phyloP scores from a whole-genome alignment of 2,329 filamentous ascomycete species.

The Fusarium torulosum region DNA sequence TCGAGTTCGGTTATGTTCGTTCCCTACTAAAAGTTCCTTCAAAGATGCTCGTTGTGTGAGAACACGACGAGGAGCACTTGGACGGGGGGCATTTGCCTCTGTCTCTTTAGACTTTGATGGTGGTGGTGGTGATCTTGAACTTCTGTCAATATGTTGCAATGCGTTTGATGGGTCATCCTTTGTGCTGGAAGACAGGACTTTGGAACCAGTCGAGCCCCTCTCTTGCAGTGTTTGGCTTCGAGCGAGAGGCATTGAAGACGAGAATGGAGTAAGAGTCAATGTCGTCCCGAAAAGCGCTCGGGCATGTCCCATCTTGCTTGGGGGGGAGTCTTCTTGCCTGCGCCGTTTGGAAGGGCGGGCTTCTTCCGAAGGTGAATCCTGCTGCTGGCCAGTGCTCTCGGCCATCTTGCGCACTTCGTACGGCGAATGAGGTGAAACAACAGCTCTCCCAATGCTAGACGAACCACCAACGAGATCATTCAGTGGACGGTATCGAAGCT shows the following conservation, averaged over 20 bases:
- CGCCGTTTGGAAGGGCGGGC: constrained; percentile 48
- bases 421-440: constrained; percentile 51
- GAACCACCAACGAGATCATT: constrained; percentile 54
- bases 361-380: constrained; percentile 32
- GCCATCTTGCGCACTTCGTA: constrained; percentile 51
- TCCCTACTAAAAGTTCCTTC: constrained; percentile 30
- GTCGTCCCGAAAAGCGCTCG: constrained; percentile 53
- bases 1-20: constrained; percentile 18
- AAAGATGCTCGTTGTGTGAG: constrained; percentile 35
- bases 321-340: constrained; percentile 49
- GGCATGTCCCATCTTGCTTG: constrained; percentile 52
- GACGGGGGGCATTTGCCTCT: constrained; percentile 1
- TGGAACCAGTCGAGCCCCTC: constrained; percentile 31
- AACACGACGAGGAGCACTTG: constrained; percentile 5
- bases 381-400: constrained; percentile 26
- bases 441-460: constrained; percentile 51
- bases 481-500: constrained; percentile 59
- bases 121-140: constrained; percentile 40
- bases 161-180: neutral
- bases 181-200: neutral
- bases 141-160: neutral
- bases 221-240: constrained; percentile 41
- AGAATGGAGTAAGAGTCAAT: constrained; percentile 49
- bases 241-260: constrained; percentile 26
- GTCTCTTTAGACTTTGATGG: neutral